Percentiles rank a stretch among this genome's conserved stretches.
Conservation (phyloP, 306 rosid species). For the Psophocarpus tetragonolobus region DNA sequence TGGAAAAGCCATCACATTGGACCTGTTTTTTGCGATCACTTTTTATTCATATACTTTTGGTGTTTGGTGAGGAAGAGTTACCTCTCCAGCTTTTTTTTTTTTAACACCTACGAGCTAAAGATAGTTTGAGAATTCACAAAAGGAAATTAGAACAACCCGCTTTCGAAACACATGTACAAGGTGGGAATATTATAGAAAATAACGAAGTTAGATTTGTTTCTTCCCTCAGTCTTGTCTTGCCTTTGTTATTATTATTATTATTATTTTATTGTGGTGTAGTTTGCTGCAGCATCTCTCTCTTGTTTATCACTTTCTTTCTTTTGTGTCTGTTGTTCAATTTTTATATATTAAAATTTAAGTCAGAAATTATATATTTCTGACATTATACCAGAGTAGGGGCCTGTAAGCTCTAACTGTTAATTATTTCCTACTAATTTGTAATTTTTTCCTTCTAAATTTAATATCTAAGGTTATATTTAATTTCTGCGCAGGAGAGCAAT, state of each 20-base stretch:
- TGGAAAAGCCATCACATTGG: slow-evolving; percentile 16
- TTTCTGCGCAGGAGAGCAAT: slow-evolving; percentile 3
- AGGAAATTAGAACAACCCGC: slow-evolving; percentile 1
- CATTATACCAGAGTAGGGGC: background rate
- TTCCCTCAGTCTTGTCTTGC: background rate
- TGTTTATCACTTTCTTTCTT: background rate
- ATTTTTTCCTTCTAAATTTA: background rate
- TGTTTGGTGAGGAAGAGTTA: slow-evolving; percentile 26
- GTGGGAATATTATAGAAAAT: background rate
- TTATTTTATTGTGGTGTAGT: slow-evolving; percentile 9
- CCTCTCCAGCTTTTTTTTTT: background rate
- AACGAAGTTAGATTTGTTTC: background rate
- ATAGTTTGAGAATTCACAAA: background rate
- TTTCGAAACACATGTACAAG: slow-evolving; percentile 31
- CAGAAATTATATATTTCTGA: background rate
- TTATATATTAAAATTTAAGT: background rate
- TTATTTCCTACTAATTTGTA: background rate
- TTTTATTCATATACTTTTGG: background rate
- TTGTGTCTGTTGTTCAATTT: background rate
- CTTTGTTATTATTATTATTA: background rate
- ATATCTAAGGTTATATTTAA: background rate
- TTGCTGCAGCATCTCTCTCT: background rate
- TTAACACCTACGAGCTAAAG: background rate
- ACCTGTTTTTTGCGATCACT: slow-evolving; percentile 6
- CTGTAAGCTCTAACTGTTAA: background rate